Evolutionary conservation across 331 rosid genomes (phyloP), one percentile per base, ranked within the genome.

Genomic region (Erythrophleum ivorense): DNA sequence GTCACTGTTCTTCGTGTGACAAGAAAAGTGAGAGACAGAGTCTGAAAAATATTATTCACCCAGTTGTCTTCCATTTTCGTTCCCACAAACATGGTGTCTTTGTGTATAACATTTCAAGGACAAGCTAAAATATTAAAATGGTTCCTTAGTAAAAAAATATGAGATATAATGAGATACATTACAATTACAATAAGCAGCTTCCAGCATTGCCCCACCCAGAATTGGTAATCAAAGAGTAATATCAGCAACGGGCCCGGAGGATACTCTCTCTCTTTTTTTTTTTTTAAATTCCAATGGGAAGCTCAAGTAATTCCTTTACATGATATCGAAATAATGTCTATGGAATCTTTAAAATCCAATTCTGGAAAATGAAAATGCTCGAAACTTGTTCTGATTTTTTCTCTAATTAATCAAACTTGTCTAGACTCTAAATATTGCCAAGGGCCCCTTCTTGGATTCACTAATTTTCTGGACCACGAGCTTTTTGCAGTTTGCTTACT

Each of bases 51-150:
- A 43, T 57, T 15, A 6, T 24, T 63, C 69, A 15, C 43, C 18
- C 11, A 49, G 68, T 52, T 73, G 75, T 43, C 24, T 34, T 66
- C 54, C 71, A 66, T 81, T 75, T 75, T 45, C 7, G 43, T 66
- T 75, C 60, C 80, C 41, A 40, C 40, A 81, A 65, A 31, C 48
- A 65, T 19, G 29, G 70, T 54, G 34, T 64, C 21, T 75, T n/a
- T 19, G 55, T 66, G 66, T 43, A 59, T 11, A 4, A 57, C 68
- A 73, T 80, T 73, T 62, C 3, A 70, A 79, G 40, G 78, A 45
- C 78, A 71, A 4, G n/a, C 65, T 43, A 19, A 24, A 43, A 49
- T 8, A 54, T 66, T 18, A 36, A 70, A 64, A 40, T 50, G 53
- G 67, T 50, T 72, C 48, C 45, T 7, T 29, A 48, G n/a, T 59